Conservation (phyloP, 768 basidiomycete genomes). For the Lactifluus volemus region DNA sequence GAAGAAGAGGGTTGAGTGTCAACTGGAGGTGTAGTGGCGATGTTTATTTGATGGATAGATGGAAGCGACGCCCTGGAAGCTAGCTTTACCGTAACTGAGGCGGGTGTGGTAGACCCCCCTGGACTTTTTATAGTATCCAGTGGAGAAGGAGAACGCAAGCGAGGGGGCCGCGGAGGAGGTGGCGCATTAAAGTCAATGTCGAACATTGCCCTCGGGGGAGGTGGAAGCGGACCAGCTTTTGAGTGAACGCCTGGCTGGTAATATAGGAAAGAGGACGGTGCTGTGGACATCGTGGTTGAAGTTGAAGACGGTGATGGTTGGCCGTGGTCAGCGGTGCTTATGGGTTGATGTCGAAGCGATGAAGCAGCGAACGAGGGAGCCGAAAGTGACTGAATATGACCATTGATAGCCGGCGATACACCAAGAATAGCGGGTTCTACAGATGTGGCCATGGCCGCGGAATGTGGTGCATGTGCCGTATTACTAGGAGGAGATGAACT, state of each 20-base stretch:
- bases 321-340: neutral
- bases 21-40: neutral
- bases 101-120: conserved; percentile 12
- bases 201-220: conserved; percentile 53
- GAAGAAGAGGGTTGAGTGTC: conserved; percentile 2
- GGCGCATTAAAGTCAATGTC: conserved; percentile 34
- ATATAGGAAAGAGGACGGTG: conserved; percentile 39
- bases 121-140: conserved; percentile 29
- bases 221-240: conserved; percentile 65
- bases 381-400: neutral
- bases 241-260: conserved; percentile 64
- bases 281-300: neutral
- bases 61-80: conserved; percentile 7
- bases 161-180: conserved; percentile 53
- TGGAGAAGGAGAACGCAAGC: conserved; percentile 45
- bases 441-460: conserved; percentile 22
- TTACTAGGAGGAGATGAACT: conserved; percentile 21
- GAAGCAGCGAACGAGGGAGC: neutral
- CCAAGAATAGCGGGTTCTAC: conserved; percentile 23
- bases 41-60: conserved; percentile 12
- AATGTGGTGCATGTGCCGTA: conserved; percentile 6
- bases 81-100: conserved; percentile 43
- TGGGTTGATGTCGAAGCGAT: neutral
- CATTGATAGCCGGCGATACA: neutral
- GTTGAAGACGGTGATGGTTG: neutral